Evolutionary conservation across 1,284 basidiomycete species (phyloP), one percentile per base, ranked within the genome.

Genomic region (Pisolithus thermaeus): DNA sequence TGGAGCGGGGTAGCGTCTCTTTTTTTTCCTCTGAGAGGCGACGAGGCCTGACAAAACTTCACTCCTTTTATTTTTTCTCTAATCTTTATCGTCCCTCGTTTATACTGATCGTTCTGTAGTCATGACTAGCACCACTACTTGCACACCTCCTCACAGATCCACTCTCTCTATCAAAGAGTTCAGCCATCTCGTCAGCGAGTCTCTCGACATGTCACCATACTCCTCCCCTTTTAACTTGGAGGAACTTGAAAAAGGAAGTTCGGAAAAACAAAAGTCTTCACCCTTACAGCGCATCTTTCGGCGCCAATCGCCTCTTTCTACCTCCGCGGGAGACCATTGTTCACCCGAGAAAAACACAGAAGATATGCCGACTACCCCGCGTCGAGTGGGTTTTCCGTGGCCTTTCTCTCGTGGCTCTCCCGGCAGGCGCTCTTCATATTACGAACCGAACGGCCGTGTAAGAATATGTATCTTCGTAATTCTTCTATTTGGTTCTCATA

Each of bases 91-190:
- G n/a, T 46, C 44, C 5, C 20, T 46, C 32, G 30, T 36, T 52
- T 51, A 43, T 32, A 46, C 30, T 36, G 38, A 25, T 40, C 50
- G 18, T 48, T 52, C 39, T 46, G 22, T 46, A 23, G 32, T 48
- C 55, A 67, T 67, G 63, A 56, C 65, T 52, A 58, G 63, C 44
- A 27, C 16, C 25, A 12, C 32, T 35, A 12, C 32, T 16, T 23
- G 44, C 22, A 23, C 41, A 8, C 14, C 44, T 49, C 52, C 63
- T 5, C 58, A 61, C 30, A 64, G 63, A 37, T 49, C 56, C 49
- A 67, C 66, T 28, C 55, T 66, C 46, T 54, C 67, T 12, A 38
- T 69, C 50, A 64, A 52, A 44, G 67, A 69, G 56, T 68, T 69
- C 39, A 64, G 64, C 52, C 64, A 63, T 51, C 63, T 67, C 54